Evolutionary conservation across 192 early-diverging fungal genomes (phyloP).

Genomic region (Rhizoclosmatium globosum): DNA sequence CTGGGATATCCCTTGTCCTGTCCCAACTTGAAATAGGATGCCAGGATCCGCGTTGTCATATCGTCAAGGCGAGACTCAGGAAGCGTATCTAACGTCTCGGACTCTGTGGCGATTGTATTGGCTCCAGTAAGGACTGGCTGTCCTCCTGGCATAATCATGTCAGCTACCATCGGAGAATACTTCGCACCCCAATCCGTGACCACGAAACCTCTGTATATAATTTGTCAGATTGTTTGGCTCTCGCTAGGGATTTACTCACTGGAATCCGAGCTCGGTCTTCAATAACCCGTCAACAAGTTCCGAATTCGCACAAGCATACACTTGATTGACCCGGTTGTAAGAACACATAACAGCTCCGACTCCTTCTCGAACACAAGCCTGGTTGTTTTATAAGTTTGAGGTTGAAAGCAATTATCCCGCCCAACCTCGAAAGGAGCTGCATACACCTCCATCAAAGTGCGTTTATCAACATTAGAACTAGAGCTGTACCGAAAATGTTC

Average conservation of each 20-base stretch:
- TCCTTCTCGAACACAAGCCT: constrained; percentile 57
- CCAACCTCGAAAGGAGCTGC: constrained; percentile 60
- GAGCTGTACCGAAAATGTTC: constrained; percentile 43
- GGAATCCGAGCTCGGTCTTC: constrained; percentile 59
- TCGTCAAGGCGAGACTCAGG: constrained; percentile 51
- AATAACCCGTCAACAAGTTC: constrained; percentile 53
- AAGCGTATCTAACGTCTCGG: constrained; percentile 30
- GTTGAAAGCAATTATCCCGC: constrained; percentile 55
- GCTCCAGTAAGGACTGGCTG: background rate
- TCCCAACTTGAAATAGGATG: constrained; percentile 50
- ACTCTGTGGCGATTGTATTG: constrained; percentile 40
- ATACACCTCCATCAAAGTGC: constrained; percentile 71
- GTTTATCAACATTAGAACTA: constrained; percentile 50
- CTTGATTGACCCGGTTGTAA: constrained; percentile 69
- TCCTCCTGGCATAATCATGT: constrained; percentile 71
- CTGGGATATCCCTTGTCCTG: constrained; percentile 47
- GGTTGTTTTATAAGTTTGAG: constrained; percentile 66
- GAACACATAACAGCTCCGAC: constrained; percentile 67
- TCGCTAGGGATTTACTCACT: background rate
- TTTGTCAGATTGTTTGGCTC: background rate
- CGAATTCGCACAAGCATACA: constrained; percentile 64
- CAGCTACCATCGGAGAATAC: constrained; percentile 52
- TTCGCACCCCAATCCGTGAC: constrained; percentile 64
- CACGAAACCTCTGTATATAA: background rate
- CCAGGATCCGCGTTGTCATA: constrained; percentile 59